Conservation (phyloP, 495 filamentous ascomycete genomes). For the Lasiosphaeria miniovina region DNA sequence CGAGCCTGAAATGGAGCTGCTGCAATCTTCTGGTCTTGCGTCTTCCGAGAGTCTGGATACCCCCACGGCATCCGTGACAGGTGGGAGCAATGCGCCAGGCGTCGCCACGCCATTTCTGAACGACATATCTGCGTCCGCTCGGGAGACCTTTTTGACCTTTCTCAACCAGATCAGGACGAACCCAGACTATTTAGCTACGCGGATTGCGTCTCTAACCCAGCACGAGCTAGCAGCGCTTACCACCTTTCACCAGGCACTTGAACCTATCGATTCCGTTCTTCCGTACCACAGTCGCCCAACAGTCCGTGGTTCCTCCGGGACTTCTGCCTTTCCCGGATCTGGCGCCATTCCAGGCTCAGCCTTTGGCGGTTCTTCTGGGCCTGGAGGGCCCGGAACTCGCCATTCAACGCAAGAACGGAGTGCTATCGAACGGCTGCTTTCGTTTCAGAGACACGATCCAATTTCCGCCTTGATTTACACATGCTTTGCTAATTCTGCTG, state of each 20-base stretch:
- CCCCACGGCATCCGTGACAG: constrained; percentile 35
- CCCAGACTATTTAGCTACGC: constrained; percentile 78
- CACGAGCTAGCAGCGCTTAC: constrained; percentile 71
- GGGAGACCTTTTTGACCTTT: constrained; percentile 74
- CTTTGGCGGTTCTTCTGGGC: constrained; percentile 16
- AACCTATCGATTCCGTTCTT: constrained; percentile 77
- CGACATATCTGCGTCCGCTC: constrained; percentile 70
- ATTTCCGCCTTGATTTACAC: constrained; percentile 83
- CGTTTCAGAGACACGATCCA: constrained; percentile 84
- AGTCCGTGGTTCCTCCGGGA: constrained; percentile 19
- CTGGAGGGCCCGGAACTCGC: constrained; percentile 21
- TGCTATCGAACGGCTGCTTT: constrained; percentile 67
- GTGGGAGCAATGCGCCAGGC: constrained; percentile 36
- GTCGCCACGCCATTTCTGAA: constrained; percentile 70
- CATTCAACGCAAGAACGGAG: constrained; percentile 35
- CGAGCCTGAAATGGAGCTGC: constrained; percentile 62
- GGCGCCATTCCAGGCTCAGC: constrained; percentile 10
- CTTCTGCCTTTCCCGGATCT: constrained; percentile 18
- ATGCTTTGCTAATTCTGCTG: constrained; percentile 81
- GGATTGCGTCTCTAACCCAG: constrained; percentile 67
- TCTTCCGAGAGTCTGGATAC: constrained; percentile 47
- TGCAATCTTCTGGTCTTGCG: constrained; percentile 41
- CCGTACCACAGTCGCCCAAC: constrained; percentile 63
- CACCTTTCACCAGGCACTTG: constrained; percentile 70
- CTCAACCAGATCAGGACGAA: constrained; percentile 79